A percentile compares a stretch with the other conserved stretches of the same genome.
Evolutionary conservation across 495 filamentous ascomycete genomes (phyloP).

Genomic region (Neurospora discreta): DNA sequence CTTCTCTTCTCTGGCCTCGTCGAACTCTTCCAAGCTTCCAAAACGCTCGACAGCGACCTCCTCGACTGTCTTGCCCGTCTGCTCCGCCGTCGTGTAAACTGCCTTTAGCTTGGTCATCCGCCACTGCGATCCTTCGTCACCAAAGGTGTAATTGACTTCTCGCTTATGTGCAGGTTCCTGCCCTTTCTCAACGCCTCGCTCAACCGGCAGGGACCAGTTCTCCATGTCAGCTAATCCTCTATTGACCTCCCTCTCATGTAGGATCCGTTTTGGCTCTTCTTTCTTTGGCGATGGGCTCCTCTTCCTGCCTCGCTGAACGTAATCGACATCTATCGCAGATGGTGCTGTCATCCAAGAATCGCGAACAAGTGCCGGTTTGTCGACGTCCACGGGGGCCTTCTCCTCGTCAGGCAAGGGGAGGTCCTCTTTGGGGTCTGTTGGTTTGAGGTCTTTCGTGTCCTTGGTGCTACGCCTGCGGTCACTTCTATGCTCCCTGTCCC

Average conservation of each 20-base stretch:
- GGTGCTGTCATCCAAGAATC: slow-evolving; percentile 96
- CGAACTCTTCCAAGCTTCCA: slow-evolving; percentile 73
- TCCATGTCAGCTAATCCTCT: slow-evolving; percentile 46
- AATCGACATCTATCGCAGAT: slow-evolving; percentile 70
- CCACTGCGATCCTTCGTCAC: slow-evolving; percentile 84
- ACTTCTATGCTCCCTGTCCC: slow-evolving; percentile 10
- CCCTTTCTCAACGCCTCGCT: slow-evolving; percentile 22
- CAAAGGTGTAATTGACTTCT: slow-evolving; percentile 75
- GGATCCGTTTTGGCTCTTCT: slow-evolving; percentile 60
- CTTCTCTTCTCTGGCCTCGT: slow-evolving; percentile 91
- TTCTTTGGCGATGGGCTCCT: slow-evolving; percentile 37
- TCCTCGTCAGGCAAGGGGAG: slow-evolving; percentile 37
- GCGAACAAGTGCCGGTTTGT: slow-evolving; percentile 26
- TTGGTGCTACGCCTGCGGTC: slow-evolving; percentile 4
- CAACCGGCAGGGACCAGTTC: not conserved
- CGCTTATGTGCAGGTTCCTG: slow-evolving; percentile 41
- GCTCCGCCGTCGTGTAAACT: slow-evolving; percentile 70
- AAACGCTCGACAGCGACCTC: slow-evolving; percentile 73
- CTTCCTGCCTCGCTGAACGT: slow-evolving; percentile 56
- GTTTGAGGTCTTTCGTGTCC: slow-evolving; percentile 26
- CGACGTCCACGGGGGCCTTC: slow-evolving; percentile 15
- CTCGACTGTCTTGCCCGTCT: slow-evolving; percentile 58
- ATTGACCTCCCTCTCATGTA: slow-evolving; percentile 78
- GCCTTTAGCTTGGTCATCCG: slow-evolving; percentile 88
- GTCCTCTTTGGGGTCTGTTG: slow-evolving; percentile 36